phyloP scores from a whole-genome alignment of 1,284 basidiomycete species.

The Meripilus lineatus region DNA sequence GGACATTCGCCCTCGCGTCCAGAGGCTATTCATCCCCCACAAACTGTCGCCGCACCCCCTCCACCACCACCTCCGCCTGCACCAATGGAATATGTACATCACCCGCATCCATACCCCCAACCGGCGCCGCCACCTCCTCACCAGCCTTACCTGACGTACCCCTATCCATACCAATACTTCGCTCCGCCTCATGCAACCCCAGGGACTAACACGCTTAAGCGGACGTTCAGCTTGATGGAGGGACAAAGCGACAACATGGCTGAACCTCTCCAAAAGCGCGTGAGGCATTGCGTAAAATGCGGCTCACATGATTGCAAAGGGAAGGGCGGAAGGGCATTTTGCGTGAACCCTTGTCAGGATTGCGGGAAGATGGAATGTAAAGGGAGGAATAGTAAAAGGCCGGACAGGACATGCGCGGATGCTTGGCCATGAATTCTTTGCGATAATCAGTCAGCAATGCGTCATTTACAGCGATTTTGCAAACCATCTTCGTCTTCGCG shows the following conservation, averaged over 20 bases:
- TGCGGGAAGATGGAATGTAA: constrained; percentile 69
- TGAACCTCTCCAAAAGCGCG: constrained; percentile 34
- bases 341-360: constrained; percentile 66
- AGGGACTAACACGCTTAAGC: constrained; percentile 19
- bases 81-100: constrained; percentile 7
- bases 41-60: too few relatives aligned
- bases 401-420: constrained; percentile 64
- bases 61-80: constrained; percentile 15
- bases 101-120: constrained; percentile 5
- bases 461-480: too few relatives aligned
- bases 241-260: constrained; percentile 16
- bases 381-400: constrained; percentile 66
- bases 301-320: constrained; percentile 73
- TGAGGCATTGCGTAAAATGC: constrained; percentile 62
- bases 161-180: constrained; percentile 24
- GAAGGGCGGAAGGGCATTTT: constrained; percentile 67
- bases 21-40: constrained; percentile 10
- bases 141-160: constrained; percentile 25
- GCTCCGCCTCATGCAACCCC: constrained; percentile 18
- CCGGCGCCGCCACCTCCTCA: constrained; percentile 7
- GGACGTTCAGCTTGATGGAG: constrained; percentile 25
- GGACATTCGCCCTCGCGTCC: constrained; percentile 5
- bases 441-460: too few relatives aligned
- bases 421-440: constrained; percentile 54
- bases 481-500: too few relatives aligned